These are phyloP conservation scores for Aspergillus eucalypticola DNA, from an alignment of 2,329 filamentous ascomycete genomes.

Conservation along the genomic window DNA sequence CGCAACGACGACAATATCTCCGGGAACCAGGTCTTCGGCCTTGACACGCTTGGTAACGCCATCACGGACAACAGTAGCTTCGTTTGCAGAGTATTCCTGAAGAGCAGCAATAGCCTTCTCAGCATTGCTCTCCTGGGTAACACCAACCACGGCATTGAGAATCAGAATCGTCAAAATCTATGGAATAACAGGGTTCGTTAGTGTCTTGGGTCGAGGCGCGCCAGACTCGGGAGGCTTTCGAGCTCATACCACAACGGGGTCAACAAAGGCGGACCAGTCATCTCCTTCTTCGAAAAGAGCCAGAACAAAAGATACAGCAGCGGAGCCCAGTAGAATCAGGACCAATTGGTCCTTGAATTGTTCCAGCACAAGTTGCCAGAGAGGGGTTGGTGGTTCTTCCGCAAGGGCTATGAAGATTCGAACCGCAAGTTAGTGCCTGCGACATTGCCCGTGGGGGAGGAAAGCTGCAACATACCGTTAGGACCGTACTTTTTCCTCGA, in stretches of 20 bases:
- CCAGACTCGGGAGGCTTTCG: neutral
- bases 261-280: constrained; percentile 96
- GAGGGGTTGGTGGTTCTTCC: constrained; percentile 91
- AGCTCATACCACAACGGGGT: constrained; percentile 81
- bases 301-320: constrained; percentile 87
- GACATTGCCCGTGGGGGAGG: neutral
- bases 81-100: constrained; percentile 98
- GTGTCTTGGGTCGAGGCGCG: constrained; percentile 11
- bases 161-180: constrained; percentile 96
- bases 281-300: constrained; percentile 91
- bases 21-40: constrained; percentile 95
- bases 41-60: constrained; percentile 79
- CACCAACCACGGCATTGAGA: constrained; percentile 93
- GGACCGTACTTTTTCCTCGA: constrained; percentile 53
- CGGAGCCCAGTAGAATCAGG: constrained; percentile 88
- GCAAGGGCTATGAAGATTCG: constrained; percentile 57
- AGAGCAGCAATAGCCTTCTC: constrained; percentile 98
- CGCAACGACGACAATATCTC: constrained; percentile 83
- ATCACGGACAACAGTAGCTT: constrained; percentile 88
- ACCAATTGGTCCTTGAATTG: constrained; percentile 99
- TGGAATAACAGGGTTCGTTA: constrained; percentile 14
- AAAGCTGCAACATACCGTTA: constrained; percentile 50
- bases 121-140: constrained; percentile 97
- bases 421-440: constrained; percentile 7
- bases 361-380: constrained; percentile 96